Evolutionary conservation across 345 rosid genomes (phyloP).

Genomic region (Toxicodendron radicans): DNA sequence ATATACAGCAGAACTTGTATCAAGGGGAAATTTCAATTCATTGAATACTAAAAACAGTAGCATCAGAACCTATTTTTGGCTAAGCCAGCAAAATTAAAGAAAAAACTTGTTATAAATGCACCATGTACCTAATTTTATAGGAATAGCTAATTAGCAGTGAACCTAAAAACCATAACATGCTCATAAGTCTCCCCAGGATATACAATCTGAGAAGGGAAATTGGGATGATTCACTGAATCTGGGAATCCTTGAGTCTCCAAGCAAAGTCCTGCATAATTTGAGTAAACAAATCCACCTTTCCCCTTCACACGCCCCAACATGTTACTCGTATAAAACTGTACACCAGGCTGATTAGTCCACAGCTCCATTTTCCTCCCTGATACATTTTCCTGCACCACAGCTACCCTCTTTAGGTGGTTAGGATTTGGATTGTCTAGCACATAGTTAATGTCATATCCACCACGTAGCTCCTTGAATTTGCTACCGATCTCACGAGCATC

Average conservation of each 20-base stretch:
- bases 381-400: conserved; percentile 47
- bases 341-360: conserved; percentile 62
- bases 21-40: neutral
- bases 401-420: conserved; percentile 47
- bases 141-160: conserved; percentile 40
- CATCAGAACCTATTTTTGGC: neutral
- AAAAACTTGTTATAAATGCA: neutral
- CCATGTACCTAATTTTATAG: neutral
- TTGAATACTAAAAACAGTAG: neutral
- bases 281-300: conserved; percentile 54
- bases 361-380: conserved; percentile 83
- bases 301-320: conserved; percentile 46
- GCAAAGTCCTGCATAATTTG: conserved; percentile 50
- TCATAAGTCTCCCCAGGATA: conserved; percentile 49
- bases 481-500: conserved; percentile 45
- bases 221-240: conserved; percentile 67
- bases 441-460: conserved; percentile 83
- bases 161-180: conserved; percentile 70
- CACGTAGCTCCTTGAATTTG: conserved; percentile 42
- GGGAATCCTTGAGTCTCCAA: conserved; percentile 90
- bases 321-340: conserved; percentile 75
- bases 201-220: conserved; percentile 80
- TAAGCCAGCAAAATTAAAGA: neutral
- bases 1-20: neutral
- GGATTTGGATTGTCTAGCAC: conserved; percentile 37